Evolutionary conservation across 75 land plant species (phyloP), one percentile per base, ranked within the genome.

Genomic region (Cupressus sempervirens): DNA sequence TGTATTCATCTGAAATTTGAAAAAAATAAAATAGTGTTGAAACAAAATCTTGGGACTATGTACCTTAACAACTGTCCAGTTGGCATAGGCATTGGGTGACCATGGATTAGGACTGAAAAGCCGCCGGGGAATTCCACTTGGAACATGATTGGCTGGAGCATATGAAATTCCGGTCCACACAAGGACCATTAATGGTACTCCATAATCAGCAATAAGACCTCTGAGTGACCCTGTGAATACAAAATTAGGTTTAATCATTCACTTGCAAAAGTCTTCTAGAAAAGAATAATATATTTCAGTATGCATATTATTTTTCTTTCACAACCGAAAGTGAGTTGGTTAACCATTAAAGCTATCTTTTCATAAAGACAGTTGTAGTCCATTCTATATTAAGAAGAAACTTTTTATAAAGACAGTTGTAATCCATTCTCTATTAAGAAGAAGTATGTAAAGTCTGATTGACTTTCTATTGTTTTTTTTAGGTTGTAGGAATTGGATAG

Each of bases 31-130:
- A 38, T 12, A 62, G 83, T 93, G 90, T 90, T 76, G 89, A 85
- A 30, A 72, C 12, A 35, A 72, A 72, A 72, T 32, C 0, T 70
- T 23, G n/a, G n/a, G 8, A 62, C n/a, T 23, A 7, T 23, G 26
- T 88, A 86, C 98, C 93, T 88, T 93, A 34, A 91, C 86, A 30
- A 95, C 91, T 36, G 96, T 95, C 97, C 97, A 95, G 83, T 95
- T 93, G 23, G 84, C 84, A 48, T 89, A 89, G 29, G 97, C 98
- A 81, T 92, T 92, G 80, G 86, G 87, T 46, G 95, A 91, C 98
- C 97, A 96, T 84, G 97, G 97, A 86, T 92, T 93, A 40, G 98
- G 98, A 84, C 98, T 96, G 85, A 90, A 92, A 54, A 96, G 92
- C 1, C 98, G 95, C 48, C 96, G 83, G 62, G 97, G 97, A 38